Evolutionary conservation across 768 basidiomycete genomes (phyloP).

Genomic region (Russula sp.): DNA sequence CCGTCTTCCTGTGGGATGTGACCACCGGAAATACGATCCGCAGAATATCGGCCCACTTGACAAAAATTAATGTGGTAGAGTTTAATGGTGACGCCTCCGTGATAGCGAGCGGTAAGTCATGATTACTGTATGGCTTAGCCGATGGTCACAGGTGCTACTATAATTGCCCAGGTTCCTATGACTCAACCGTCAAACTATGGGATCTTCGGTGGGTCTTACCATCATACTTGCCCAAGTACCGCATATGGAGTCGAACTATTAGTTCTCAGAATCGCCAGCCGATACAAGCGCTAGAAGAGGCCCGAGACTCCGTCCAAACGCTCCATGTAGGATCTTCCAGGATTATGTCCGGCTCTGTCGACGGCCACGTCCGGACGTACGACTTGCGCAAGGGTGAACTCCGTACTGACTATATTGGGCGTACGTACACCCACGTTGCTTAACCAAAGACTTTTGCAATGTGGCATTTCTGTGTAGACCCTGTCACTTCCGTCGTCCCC

Average conservation of each 20-base stretch:
- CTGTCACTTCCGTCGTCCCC: conserved; percentile 77
- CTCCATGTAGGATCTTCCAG: conserved; percentile 60
- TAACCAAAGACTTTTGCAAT: not conserved
- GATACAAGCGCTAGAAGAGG: conserved; percentile 88
- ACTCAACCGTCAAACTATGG: conserved; percentile 88
- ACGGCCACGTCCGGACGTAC: conserved; percentile 89
- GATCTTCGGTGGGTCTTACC: conserved; percentile 63
- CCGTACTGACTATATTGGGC: conserved; percentile 83
- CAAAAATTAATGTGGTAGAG: conserved; percentile 85
- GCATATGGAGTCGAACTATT: not conserved
- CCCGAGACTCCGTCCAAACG: conserved; percentile 80
- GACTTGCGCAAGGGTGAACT: conserved; percentile 92
- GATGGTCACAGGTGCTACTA: conserved; percentile 6
- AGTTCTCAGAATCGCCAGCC: conserved; percentile 76
- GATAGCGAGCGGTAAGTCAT: conserved; percentile 70
- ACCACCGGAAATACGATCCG: conserved; percentile 77
- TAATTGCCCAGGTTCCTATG: conserved; percentile 72
- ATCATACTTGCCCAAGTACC: not conserved
- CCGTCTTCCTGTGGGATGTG: conserved; percentile 95
- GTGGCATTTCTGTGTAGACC: conserved; percentile 45
- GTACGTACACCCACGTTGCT: conserved; percentile 42
- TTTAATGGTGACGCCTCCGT: conserved; percentile 87
- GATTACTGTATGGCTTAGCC: not conserved
- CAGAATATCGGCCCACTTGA: conserved; percentile 81
- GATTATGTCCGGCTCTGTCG: conserved; percentile 80